Evolutionary conservation across 169 alveolate genomes (phyloP).

Genomic region (Amoebophrya sp.): DNA sequence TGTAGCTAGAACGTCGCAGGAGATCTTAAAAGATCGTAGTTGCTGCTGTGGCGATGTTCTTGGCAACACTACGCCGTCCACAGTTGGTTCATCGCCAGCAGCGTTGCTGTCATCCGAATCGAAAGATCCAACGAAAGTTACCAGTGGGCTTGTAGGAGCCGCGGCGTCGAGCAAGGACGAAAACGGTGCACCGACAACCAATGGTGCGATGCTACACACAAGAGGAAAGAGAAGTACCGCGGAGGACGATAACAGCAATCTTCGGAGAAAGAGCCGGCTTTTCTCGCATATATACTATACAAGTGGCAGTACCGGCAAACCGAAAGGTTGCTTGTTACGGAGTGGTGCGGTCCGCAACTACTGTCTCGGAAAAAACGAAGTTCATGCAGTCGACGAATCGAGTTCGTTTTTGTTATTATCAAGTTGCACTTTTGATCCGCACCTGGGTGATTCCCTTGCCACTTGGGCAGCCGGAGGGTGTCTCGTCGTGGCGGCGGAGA

Average conservation of each 20-base stretch:
- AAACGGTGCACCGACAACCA: background rate
- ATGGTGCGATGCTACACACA: background rate
- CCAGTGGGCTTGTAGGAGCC: background rate
- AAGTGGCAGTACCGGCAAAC: background rate
- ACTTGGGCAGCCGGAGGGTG: background rate
- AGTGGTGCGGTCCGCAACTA: background rate
- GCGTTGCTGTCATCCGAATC: background rate
- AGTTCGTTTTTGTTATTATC: background rate
- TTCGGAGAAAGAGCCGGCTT: background rate
- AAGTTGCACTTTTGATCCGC: background rate
- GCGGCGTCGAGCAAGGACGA: background rate
- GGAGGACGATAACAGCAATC: background rate
- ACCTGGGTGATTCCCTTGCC: background rate
- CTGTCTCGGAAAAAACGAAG: background rate
- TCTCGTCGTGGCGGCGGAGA: background rate
- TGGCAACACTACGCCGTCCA: no score
- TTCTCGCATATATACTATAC: constrained; percentile 3
- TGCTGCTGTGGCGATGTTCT: no score
- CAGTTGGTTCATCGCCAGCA: no score
- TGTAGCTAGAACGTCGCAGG: background rate
- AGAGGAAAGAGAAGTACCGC: background rate
- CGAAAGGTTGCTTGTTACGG: background rate
- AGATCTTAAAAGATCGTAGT: no score
- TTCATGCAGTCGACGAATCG: background rate
- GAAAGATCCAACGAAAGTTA: background rate